A percentile compares a stretch with the other conserved stretches of the same genome.
Conservation (phyloP, 306 rosid species). For the Crataegus laevigata region DNA sequence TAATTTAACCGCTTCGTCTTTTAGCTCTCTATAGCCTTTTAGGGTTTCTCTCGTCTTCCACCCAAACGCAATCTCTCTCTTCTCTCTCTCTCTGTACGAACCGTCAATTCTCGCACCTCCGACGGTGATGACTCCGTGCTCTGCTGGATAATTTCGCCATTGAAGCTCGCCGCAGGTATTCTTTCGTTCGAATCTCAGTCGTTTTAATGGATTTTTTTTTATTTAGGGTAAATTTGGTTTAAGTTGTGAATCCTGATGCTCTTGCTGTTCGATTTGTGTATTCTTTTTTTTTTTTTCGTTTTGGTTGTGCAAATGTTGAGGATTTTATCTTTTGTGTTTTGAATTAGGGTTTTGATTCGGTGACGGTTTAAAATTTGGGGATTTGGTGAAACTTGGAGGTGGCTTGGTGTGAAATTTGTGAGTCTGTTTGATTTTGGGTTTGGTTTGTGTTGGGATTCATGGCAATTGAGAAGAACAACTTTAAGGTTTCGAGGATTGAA, state of each 20-base stretch:
- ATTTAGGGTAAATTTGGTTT: background rate
- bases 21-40: background rate
- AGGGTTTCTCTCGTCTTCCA: constrained; percentile 49
- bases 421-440: constrained; percentile 12
- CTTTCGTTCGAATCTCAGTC: background rate
- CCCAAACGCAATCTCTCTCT: background rate
- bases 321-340: background rate
- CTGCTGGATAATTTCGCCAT: constrained; percentile 19
- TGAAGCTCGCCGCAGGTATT: constrained; percentile 35
- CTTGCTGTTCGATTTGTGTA: background rate
- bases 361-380: constrained; percentile 3
- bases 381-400: constrained; percentile 13
- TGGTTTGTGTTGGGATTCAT: constrained; percentile 49
- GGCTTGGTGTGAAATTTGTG: background rate
- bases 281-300: background rate
- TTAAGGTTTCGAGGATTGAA: constrained; percentile 81
- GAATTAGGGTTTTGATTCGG: constrained; percentile 19
- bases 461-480: constrained; percentile 98
- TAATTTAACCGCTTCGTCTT: constrained; percentile 19
- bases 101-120: constrained; percentile 1
- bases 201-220: background rate
- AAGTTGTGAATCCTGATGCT: background rate
- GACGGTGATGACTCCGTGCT: background rate
- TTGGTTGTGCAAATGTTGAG: constrained; percentile 5
- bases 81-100: background rate